phyloP scores from a whole-genome alignment of 345 rosid species.

The Ceriops decandra region DNA sequence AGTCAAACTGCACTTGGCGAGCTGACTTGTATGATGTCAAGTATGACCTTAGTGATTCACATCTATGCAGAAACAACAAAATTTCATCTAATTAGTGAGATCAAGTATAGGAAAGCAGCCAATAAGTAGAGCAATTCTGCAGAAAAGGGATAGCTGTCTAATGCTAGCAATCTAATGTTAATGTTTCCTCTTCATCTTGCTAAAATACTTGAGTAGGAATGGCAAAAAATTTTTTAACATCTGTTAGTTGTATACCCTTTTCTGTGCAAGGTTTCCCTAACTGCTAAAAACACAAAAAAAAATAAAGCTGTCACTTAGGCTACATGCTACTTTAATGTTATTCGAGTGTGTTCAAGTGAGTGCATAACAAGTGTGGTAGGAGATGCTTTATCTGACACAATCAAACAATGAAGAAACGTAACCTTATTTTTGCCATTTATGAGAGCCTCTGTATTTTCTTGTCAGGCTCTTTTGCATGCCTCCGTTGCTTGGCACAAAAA shows the following conservation, averaged over 20 bases:
- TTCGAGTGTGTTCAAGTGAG: background rate
- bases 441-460: background rate
- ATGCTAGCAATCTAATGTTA: no score
- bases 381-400: background rate
- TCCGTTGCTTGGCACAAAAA: conserved; percentile 73
- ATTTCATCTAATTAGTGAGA: no score
- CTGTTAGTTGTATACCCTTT: background rate
- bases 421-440: background rate
- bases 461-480: conserved; percentile 94
- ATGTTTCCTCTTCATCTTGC: no score
- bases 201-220: background rate
- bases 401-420: background rate
- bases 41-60: background rate
- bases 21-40: background rate
- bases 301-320: background rate
- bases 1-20: background rate
- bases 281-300: background rate
- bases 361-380: background rate
- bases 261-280: background rate
- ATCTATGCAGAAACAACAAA: no score
- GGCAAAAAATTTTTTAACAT: background rate
- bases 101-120: no score
- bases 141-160: no score
- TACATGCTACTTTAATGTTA: background rate
- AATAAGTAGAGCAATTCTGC: no score